phyloP scores from a whole-genome alignment of 2,329 filamentous ascomycete genomes.

The Tolypocladium inflatum region DNA sequence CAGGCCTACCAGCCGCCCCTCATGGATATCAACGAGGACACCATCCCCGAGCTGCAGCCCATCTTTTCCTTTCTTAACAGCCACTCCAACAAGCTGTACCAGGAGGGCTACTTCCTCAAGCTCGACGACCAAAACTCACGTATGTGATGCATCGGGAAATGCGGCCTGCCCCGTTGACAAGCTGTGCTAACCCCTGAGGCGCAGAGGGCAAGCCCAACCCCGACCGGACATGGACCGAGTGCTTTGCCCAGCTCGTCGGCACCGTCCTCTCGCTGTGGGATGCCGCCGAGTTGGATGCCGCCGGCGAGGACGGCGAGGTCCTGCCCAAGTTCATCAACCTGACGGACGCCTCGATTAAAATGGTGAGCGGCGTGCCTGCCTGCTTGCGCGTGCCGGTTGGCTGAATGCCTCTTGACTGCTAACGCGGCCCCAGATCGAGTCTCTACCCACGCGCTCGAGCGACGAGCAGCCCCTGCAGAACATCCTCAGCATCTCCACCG shows the following conservation, averaged over 20 bases:
- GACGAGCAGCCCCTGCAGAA: slow-evolving; percentile 81
- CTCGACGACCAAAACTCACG: slow-evolving; percentile 88
- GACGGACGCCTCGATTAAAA: slow-evolving; percentile 94
- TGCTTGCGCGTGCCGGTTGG: background rate
- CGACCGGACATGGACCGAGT: slow-evolving; percentile 90
- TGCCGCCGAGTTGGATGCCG: slow-evolving; percentile 79
- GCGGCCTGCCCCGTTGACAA: background rate
- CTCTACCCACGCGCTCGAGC: slow-evolving; percentile 70
- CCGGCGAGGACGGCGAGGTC: slow-evolving; percentile 75
- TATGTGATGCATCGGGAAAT: slow-evolving; percentile 39
- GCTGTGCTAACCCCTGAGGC: background rate
- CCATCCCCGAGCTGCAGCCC: slow-evolving; percentile 83
- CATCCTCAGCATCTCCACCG: slow-evolving; percentile 90
- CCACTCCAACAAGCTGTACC: slow-evolving; percentile 92
- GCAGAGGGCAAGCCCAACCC: slow-evolving; percentile 76
- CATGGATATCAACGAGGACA: slow-evolving; percentile 79
- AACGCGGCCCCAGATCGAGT: slow-evolving; percentile 57
- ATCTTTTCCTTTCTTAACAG: slow-evolving; percentile 92
- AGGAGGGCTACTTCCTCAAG: slow-evolving; percentile 96
- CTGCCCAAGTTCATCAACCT: slow-evolving; percentile 91
- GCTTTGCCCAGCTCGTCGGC: slow-evolving; percentile 91
- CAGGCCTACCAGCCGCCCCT: slow-evolving; percentile 76
- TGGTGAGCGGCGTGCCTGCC: slow-evolving; percentile 49
- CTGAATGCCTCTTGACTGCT: background rate
- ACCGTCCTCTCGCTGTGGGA: slow-evolving; percentile 96